Evolutionary conservation across 768 basidiomycete species (phyloP).

Genomic region (Suillus lakei): DNA sequence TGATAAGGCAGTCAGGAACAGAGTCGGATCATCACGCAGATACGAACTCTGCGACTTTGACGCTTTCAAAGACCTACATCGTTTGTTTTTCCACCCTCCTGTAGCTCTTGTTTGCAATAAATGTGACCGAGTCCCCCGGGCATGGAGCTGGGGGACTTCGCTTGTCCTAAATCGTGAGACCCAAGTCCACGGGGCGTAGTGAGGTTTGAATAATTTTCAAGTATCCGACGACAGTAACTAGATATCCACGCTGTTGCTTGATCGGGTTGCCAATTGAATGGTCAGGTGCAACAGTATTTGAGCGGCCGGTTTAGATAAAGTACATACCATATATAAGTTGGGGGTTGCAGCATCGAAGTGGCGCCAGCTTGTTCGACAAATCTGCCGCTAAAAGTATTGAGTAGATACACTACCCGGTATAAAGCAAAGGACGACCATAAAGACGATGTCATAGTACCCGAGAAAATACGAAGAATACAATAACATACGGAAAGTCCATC

Average conservation of each 20-base stretch:
- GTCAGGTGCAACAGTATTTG: background rate
- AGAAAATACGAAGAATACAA: conserved; percentile 30
- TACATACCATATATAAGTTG: background rate
- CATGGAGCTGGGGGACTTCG: background rate
- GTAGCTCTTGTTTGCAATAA: background rate
- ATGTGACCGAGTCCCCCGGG: background rate
- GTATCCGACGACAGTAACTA: background rate
- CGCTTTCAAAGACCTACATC: background rate
- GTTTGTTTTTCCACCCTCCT: background rate
- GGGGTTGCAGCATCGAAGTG: background rate
- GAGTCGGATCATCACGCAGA: background rate
- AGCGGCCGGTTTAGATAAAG: background rate
- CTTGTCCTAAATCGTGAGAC: background rate
- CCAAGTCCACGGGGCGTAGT: background rate
- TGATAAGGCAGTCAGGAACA: background rate
- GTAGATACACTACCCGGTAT: background rate
- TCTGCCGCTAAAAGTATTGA: background rate
- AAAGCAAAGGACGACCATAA: background rate
- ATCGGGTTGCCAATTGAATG: background rate
- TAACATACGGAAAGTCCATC: conserved; percentile 24
- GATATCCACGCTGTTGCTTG: background rate
- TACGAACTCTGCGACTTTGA: background rate
- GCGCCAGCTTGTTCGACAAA: background rate
- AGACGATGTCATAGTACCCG: background rate
- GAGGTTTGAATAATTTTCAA: background rate